Percentiles rank a stretch among this genome's conserved stretches.
Conservation (phyloP, 1,284 basidiomycete genomes). For the Tylopilus orsonianus region DNA sequence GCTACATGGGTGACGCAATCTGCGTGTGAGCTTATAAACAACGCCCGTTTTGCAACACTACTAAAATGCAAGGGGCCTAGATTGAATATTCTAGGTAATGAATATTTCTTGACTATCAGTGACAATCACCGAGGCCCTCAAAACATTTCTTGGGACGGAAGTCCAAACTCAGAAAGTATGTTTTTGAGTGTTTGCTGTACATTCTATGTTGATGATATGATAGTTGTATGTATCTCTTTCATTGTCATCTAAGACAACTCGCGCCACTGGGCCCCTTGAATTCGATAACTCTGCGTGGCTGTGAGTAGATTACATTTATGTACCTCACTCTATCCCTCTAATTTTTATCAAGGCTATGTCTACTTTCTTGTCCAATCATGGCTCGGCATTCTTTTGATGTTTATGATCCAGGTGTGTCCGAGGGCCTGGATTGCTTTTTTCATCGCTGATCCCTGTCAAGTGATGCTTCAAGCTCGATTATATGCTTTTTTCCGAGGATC, state of each 20-base stretch:
- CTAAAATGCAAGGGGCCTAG: constrained; percentile 6
- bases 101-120: no score
- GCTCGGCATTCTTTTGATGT: background rate
- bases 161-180: constrained; percentile 11
- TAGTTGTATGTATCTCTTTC: background rate
- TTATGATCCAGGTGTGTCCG: no score
- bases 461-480: constrained; percentile 16
- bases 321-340: background rate
- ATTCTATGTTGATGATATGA: background rate
- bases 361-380: constrained; percentile 8
- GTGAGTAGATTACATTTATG: background rate
- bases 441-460: constrained; percentile 9
- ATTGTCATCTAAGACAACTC: background rate
- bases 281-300: background rate
- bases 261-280: background rate
- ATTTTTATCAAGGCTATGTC: constrained; percentile 5
- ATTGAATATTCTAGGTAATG: constrained; percentile 14
- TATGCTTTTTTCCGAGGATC: constrained; percentile 18
- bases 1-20: no score
- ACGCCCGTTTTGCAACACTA: background rate
- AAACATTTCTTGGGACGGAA: constrained; percentile 17
- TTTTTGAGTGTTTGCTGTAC: background rate
- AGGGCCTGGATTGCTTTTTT: no score
- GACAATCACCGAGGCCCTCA: background rate
- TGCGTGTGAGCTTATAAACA: background rate